Evolutionary conservation across 1,284 basidiomycete species (phyloP).

Genomic region (Malassezia equina): DNA sequence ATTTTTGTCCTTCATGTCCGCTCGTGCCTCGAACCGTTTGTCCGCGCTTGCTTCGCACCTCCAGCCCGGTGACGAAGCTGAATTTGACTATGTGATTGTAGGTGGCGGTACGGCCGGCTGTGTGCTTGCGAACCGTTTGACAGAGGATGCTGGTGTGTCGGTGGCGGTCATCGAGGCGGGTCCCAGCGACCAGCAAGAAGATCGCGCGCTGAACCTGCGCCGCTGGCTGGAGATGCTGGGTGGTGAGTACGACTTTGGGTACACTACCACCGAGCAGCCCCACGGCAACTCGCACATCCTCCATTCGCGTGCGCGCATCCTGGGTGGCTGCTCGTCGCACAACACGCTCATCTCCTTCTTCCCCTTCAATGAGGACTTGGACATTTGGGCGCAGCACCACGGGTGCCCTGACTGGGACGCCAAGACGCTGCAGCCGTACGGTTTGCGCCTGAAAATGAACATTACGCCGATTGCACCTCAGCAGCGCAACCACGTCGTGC

Average conservation of each 20-base stretch:
- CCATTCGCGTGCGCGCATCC: conserved; percentile 46
- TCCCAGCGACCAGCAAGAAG: conserved; percentile 40
- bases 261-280: conserved; percentile 45
- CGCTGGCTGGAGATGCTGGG: conserved; percentile 48
- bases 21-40: conserved; percentile 26
- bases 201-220: conserved; percentile 43
- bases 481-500: conserved; percentile 46
- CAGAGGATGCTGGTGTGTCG: conserved; percentile 40
- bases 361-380: conserved; percentile 47
- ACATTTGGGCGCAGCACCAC: conserved; percentile 43
- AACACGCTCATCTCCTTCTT: conserved; percentile 49
- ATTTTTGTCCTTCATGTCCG: background rate
- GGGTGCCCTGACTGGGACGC: conserved; percentile 43
- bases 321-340: conserved; percentile 48
- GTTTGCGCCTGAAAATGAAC: conserved; percentile 47
- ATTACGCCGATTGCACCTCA: conserved; percentile 46
- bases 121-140: conserved; percentile 47
- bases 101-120: conserved; percentile 47
- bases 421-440: conserved; percentile 41
- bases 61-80: conserved; percentile 21
- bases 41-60: conserved; percentile 40
- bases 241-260: conserved; percentile 47
- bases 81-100: conserved; percentile 48
- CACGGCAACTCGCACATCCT: conserved; percentile 48
- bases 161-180: conserved; percentile 49